A percentile compares a stretch with the other conserved stretches of the same genome.
Evolutionary conservation across 257 asterid species (phyloP).

Genomic region (Ocimum tenuiflorum): DNA sequence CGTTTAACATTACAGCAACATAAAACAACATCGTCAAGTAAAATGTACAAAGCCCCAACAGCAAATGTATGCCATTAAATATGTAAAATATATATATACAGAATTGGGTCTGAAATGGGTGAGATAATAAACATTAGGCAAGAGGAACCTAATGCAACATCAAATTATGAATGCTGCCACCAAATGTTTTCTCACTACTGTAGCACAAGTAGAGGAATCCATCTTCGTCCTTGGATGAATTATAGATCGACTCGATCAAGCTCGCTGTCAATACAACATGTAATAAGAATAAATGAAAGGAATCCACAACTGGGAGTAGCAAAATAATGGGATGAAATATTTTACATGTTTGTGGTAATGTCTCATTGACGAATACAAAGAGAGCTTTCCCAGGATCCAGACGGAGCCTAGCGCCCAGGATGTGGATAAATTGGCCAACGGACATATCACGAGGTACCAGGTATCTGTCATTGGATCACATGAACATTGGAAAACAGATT

Average conservation of each 20-base stretch:
- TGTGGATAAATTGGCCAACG: conserved; percentile 80
- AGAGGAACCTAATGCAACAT: no score
- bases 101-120: no score
- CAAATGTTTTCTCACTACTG: conserved; percentile 95
- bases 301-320: no score
- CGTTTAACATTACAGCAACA: no score
- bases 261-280: conserved; percentile 45
- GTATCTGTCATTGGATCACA: no score
- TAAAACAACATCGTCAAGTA: no score
- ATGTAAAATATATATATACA: no score
- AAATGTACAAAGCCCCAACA: no score
- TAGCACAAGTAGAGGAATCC: conserved; percentile 95
- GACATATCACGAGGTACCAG: conserved; percentile 97
- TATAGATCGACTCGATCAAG: conserved; percentile 61
- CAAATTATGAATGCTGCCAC: conserved; percentile 16
- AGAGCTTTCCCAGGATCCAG: conserved; percentile 91
- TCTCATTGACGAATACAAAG: conserved; percentile 71
- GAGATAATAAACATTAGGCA: no score
- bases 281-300: background rate
- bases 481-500: no score
- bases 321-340: no score
- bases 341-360: conserved; percentile 88
- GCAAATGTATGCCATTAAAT: no score
- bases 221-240: conserved; percentile 67
- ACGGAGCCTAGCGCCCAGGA: conserved; percentile 75